Conservation (phyloP, 148 eudicot genomes). For the Persicaria tinctoria region DNA sequence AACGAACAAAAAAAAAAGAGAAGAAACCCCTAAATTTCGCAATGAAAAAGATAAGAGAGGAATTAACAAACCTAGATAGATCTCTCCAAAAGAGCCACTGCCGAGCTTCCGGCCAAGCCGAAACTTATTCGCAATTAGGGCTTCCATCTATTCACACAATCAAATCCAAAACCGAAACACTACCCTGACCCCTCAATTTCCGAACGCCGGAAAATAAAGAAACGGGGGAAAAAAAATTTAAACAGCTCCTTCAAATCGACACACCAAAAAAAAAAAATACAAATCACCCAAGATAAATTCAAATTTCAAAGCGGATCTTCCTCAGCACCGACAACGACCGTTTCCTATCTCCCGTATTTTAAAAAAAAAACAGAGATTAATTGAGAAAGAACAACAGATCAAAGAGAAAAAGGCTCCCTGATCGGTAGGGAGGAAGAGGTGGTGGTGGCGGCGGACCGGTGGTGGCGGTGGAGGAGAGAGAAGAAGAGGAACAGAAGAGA, state of each 20-base stretch:
- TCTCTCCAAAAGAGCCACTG: slow-evolving; percentile 83
- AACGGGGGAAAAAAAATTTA: neutral
- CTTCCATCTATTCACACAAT: slow-evolving; percentile 37
- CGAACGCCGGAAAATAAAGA: neutral
- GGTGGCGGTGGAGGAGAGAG: slow-evolving; percentile 9
- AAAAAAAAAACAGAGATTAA: neutral
- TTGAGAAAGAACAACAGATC: neutral
- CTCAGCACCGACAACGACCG: too few species aligned
- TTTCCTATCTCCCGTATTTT: too few species aligned
- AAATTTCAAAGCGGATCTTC: too few species aligned
- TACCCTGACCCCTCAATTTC: neutral
- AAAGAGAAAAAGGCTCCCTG: neutral
- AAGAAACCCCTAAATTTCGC: neutral
- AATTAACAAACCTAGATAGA: slow-evolving; percentile 52
- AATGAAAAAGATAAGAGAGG: neutral
- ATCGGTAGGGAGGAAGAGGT: neutral
- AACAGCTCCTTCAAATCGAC: neutral
- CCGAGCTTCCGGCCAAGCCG: slow-evolving; percentile 73
- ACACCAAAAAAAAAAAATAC: too few species aligned
- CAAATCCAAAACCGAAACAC: slow-evolving; percentile 9
- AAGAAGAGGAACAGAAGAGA: neutral
- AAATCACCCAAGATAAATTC: too few species aligned
- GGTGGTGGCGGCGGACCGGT: neutral
- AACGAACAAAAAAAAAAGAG: neutral
- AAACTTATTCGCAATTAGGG: slow-evolving; percentile 64